Base-by-base conservation (phyloP, 208 protist genomes). In the Acanthamoeba royreba region DNA sequence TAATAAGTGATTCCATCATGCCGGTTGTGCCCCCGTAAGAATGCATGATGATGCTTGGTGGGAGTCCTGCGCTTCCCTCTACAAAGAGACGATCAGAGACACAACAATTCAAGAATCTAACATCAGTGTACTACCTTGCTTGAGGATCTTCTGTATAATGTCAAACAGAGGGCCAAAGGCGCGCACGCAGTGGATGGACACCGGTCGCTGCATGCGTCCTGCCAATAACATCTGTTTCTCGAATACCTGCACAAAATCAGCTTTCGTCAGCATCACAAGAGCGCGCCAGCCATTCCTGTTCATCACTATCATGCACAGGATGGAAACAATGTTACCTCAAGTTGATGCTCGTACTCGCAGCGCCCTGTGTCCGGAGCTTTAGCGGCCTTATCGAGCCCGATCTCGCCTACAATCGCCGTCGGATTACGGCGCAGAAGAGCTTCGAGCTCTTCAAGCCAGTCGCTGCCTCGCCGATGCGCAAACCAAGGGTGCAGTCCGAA, bases 41-140 rank as follows among this genome's bases (percentile, higher is more conserved):
- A 35, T 92, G 88, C 53, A 92, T 72, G 55, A 92, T 92, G 55
- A 92, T 92, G 88, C 31, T 61, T 13, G 88, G 88, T 17, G 88
- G 88, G 38, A 92, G 35, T 45, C n/a, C 74, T 3, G 0, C n/a
- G n/a, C 38, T 85, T 8, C 74, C 74, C 9, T 85, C 74, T 85
- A 45, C n/a, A 8, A 28, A 8, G n/a, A 69, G 5, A 69, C n/a
- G 9, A 17, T 38, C 69, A 40, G n/a, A n/a, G n/a, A n/a, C n/a
- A n/a, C n/a, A n/a, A n/a, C n/a, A n/a, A n/a, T n/a, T n/a, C n/a
- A n/a, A n/a, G n/a, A n/a, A n/a, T n/a, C n/a, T 43, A 0, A 31
- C 4, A 77, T 28, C 66, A 25, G 19, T 81, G n/a, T n/a, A 11
- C 74, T 15, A 85, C 74, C 74, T 53, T 85, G 43, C n/a, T 85